phyloP scores from a whole-genome alignment of 345 rosid genomes.

The Dimocarpus longan region DNA sequence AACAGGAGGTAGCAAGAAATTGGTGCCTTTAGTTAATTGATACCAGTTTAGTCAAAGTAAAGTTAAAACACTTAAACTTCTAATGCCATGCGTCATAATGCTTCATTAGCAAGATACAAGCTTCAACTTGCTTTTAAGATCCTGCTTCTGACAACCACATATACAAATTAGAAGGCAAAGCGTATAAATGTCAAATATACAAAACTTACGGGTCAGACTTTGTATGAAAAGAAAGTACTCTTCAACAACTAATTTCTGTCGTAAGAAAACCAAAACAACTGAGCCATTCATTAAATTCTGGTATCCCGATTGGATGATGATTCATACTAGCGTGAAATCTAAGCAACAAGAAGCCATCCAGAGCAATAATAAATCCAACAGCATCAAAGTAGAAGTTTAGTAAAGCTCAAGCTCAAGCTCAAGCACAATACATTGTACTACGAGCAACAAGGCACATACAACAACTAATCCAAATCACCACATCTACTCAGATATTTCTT shows the following conservation, averaged over 20 bases:
- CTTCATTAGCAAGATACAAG: neutral
- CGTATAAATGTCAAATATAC: neutral
- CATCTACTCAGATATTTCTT: neutral
- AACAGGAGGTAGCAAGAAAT: neutral
- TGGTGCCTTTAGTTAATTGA: conserved; percentile 8
- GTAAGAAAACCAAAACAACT: neutral
- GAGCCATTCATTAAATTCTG: neutral
- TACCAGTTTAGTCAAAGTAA: neutral
- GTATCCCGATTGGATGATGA: neutral
- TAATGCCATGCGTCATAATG: neutral
- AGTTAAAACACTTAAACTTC: neutral
- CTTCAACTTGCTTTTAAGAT: conserved; percentile 1
- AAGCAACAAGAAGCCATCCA: conserved; percentile 4
- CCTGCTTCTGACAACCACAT: neutral
- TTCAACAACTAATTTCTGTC: neutral
- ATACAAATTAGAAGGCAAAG: neutral
- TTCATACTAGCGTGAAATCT: neutral
- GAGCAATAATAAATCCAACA: neutral
- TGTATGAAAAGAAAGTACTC: neutral
- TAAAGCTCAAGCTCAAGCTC: neutral
- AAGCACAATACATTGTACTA: neutral
- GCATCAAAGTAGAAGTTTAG: neutral
- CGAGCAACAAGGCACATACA: neutral
- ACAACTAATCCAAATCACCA: neutral
- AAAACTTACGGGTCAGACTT: neutral